A percentile compares a stretch with the other conserved stretches of the same genome.
Conservation (phyloP, 768 basidiomycete species). For the Psilocybe tampanensis region DNA sequence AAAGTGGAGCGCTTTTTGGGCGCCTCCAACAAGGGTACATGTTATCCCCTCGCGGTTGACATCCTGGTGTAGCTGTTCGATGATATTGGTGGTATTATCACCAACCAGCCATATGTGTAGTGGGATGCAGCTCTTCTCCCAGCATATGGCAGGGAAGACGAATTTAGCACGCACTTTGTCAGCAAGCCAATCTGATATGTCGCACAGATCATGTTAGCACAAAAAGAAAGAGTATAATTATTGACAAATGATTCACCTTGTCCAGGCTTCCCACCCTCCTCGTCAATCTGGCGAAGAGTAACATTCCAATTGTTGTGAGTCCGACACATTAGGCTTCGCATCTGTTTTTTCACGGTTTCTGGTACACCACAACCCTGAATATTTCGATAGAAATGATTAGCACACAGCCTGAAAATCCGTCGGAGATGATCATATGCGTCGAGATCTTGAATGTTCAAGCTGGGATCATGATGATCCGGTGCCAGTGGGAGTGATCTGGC, state of each 20-base stretch:
- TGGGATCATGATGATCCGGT: conserved; percentile 25
- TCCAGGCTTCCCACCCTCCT: conserved; percentile 23
- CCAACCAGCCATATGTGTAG: conserved; percentile 25
- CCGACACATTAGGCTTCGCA: conserved; percentile 27
- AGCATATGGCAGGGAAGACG: conserved; percentile 29
- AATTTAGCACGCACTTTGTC: conserved; percentile 28
- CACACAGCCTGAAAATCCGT: conserved; percentile 22
- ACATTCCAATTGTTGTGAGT: conserved; percentile 21
- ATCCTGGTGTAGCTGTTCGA: conserved; percentile 27
- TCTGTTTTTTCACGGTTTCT: conserved; percentile 16
- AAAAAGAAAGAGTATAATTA: no score
- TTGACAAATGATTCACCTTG: conserved; percentile 12
- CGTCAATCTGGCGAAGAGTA: conserved; percentile 15
- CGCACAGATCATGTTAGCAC: neutral
- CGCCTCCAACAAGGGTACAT: conserved; percentile 12
- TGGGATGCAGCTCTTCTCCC: conserved; percentile 30
- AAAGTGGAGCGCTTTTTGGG: conserved; percentile 6
- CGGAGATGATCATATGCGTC: conserved; percentile 26
- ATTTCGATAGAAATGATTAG: conserved; percentile 23
- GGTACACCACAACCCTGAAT: conserved; percentile 18
- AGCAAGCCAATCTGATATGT: conserved; percentile 24
- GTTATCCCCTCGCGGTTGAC: conserved; percentile 27
- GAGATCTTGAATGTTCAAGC: conserved; percentile 16
- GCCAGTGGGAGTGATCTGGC: conserved; percentile 14
- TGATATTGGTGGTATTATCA: conserved; percentile 24